These are phyloP conservation scores for Fomitopsis schrenkii DNA, from an alignment of 1,284 basidiomycete genomes.

Conservation along the genomic window DNA sequence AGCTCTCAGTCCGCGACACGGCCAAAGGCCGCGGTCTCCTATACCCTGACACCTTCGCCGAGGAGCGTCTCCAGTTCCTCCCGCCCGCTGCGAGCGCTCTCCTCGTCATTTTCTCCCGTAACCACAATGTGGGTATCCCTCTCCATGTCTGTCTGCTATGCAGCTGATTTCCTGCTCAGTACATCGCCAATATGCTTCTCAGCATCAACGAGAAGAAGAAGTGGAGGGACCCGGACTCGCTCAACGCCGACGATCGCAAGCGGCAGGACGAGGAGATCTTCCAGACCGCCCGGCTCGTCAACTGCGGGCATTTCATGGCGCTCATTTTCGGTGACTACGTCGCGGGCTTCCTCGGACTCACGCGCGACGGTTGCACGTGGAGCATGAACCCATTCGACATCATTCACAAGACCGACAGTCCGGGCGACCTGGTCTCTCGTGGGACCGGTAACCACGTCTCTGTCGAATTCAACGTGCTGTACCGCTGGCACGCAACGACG, in stretches of 20 bases:
- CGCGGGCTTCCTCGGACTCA: conserved; percentile 62
- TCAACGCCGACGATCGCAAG: conserved; percentile 27
- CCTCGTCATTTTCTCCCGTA: conserved; percentile 66
- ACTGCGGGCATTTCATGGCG: conserved; percentile 56
- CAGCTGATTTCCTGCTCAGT: conserved; percentile 35
- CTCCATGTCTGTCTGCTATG: not conserved
- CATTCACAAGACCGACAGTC: conserved; percentile 42
- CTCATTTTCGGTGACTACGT: conserved; percentile 72
- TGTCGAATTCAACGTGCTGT: conserved; percentile 72
- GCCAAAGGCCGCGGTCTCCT: conserved; percentile 61
- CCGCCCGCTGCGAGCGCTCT: conserved; percentile 69
- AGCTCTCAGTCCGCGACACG: conserved; percentile 16
- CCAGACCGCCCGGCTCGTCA: conserved; percentile 69
- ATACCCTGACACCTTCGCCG: conserved; percentile 67
- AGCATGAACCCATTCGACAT: conserved; percentile 61
- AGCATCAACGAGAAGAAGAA: conserved; percentile 62
- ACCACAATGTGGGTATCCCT: conserved; percentile 57
- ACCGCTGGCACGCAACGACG: conserved; percentile 72
- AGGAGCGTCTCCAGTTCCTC: conserved; percentile 64
- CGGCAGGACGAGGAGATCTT: conserved; percentile 75
- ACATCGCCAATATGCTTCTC: conserved; percentile 65
- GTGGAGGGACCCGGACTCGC: conserved; percentile 32
- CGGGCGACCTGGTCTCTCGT: conserved; percentile 44
- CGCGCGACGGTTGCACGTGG: conserved; percentile 54
- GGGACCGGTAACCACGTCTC: conserved; percentile 60